phyloP scores from a whole-genome alignment of 495 filamentous ascomycete genomes.

The Neurospora sp. region DNA sequence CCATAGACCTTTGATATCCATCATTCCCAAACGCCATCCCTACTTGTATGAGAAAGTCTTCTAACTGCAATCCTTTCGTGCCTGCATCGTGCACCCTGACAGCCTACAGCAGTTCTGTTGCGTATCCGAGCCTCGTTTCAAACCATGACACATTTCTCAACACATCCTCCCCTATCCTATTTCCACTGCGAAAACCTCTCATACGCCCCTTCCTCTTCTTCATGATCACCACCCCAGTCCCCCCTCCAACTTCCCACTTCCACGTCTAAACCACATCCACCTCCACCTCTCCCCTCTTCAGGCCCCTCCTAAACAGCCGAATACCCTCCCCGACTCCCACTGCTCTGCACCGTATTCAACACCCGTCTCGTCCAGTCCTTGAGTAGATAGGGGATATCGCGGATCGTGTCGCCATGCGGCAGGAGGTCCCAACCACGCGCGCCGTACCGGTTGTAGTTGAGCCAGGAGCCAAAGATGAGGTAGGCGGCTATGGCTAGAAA shows the following conservation, averaged over 20 bases:
- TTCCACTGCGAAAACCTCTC: conserved; percentile 28
- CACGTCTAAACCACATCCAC: neutral
- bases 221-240: conserved; percentile 5
- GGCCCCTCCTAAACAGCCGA: conserved; percentile 61
- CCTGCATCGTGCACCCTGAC: neutral
- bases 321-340: conserved; percentile 76
- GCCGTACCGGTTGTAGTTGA: conserved; percentile 96
- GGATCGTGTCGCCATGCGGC: conserved; percentile 84
- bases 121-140: neutral
- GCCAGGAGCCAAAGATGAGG: conserved; percentile 96
- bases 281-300: conserved; percentile 7
- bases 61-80: neutral
- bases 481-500: conserved; percentile 84
- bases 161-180: neutral
- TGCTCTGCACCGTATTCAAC: conserved; percentile 73
- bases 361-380: conserved; percentile 77
- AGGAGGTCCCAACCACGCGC: conserved; percentile 92
- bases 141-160: neutral
- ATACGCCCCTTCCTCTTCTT: conserved; percentile 18
- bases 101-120: neutral
- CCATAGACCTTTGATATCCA: neutral
- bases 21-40: neutral
- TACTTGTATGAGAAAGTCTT: neutral
- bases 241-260: neutral
- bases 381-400: conserved; percentile 84